phyloP scores from a whole-genome alignment of 2,329 filamentous ascomycete species.

The Fusarium tanahbumbuense region DNA sequence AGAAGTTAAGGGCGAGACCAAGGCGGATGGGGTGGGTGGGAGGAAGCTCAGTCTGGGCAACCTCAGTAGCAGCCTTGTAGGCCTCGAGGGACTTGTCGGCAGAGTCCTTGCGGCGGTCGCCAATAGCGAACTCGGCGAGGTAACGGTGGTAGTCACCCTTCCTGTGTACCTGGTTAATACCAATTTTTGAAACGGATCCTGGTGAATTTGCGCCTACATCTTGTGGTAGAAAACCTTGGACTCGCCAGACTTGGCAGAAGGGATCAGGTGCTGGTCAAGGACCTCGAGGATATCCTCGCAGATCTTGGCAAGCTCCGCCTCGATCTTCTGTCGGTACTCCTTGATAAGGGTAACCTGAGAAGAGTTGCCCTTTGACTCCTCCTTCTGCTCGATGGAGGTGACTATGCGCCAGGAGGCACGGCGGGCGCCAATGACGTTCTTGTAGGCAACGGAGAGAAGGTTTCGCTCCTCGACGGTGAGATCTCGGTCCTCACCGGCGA shows the following conservation, averaged over 20 bases:
- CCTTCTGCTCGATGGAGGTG: conserved; percentile 99
- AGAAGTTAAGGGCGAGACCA: conserved; percentile 98
- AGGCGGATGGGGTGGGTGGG: conserved; percentile 98
- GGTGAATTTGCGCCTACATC: conserved; percentile 79
- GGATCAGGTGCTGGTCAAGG: conserved; percentile 91
- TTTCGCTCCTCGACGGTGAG: conserved; percentile 98
- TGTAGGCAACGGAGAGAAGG: conserved; percentile 98
- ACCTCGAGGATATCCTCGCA: conserved; percentile 98
- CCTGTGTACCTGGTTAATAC: conserved; percentile 67
- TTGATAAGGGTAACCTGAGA: conserved; percentile 95
- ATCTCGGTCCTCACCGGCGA: conserved; percentile 86
- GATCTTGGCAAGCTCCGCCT: conserved; percentile 95
- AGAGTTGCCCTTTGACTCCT: conserved; percentile 97
- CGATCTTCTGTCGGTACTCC: conserved; percentile 98
- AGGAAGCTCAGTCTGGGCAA: conserved; percentile 96
- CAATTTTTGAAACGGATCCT: conserved; percentile 77
- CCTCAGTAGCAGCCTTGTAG: conserved; percentile 99
- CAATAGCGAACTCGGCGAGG: conserved; percentile 91
- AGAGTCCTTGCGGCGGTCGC: conserved; percentile 90
- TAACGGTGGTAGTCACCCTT: conserved; percentile 98
- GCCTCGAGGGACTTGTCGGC: conserved; percentile 91
- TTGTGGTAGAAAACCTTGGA: conserved; percentile 99
- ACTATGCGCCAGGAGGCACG: conserved; percentile 99
- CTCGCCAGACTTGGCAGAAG: conserved; percentile 95
- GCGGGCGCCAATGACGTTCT: conserved; percentile 98